phyloP scores from a whole-genome alignment of 768 basidiomycete species.

The Chalciporus chontae region DNA sequence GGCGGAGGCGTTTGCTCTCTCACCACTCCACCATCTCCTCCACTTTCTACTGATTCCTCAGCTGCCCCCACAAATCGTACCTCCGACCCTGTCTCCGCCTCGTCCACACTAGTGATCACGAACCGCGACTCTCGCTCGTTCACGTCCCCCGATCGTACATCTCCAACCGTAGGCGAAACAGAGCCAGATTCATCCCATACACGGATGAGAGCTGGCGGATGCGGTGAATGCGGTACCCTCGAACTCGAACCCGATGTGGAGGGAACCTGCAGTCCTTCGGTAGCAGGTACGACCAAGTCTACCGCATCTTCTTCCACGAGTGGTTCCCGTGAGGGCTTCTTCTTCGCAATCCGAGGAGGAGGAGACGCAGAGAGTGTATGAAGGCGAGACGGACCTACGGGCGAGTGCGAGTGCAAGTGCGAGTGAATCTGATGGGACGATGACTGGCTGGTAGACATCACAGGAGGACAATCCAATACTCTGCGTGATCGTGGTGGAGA shows the following conservation, averaged over 20 bases:
- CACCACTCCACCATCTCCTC: neutral
- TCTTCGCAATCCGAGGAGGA: neutral
- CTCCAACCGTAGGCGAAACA: neutral
- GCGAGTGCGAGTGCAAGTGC: slow-evolving; percentile 1
- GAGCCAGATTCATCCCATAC: slow-evolving; percentile 21
- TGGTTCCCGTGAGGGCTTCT: slow-evolving; percentile 13
- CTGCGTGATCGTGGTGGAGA: slow-evolving; percentile 9
- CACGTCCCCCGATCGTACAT: neutral
- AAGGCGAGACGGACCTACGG: slow-evolving; percentile 11
- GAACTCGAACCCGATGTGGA: slow-evolving; percentile 11
- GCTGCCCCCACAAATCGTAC: neutral
- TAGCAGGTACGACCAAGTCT: slow-evolving; percentile 65
- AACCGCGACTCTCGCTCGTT: neutral
- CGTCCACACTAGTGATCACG: slow-evolving; percentile 4
- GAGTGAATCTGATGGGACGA: slow-evolving; percentile 9
- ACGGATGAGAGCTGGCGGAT: slow-evolving; percentile 19
- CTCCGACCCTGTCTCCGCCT: neutral
- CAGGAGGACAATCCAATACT: slow-evolving; percentile 7
- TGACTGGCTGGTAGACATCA: slow-evolving; percentile 4
- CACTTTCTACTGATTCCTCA: neutral
- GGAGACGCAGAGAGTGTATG: slow-evolving; percentile 3
- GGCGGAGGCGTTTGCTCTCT: slow-evolving; percentile 19
- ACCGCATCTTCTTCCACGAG: slow-evolving; percentile 63
- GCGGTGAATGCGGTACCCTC: slow-evolving; percentile 14
- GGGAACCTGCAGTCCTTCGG: slow-evolving; percentile 15